phyloP scores from a whole-genome alignment of 805 yeast genomes.

The Ogataea trehalophila region DNA sequence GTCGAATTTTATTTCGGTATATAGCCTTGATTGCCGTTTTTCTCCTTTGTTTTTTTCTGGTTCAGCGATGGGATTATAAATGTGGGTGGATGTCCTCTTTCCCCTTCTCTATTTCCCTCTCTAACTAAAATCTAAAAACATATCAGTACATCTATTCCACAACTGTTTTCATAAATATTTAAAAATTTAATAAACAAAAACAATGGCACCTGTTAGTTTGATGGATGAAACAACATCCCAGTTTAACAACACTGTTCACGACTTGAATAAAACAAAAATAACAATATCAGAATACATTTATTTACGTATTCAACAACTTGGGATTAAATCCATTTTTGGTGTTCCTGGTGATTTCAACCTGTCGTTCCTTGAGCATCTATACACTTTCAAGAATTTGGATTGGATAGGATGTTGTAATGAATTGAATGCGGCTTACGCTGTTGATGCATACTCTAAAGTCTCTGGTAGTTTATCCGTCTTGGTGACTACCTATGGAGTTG shows the following conservation, averaged over 20 bases:
- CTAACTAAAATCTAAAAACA: too few relatives aligned
- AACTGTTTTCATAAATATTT: too few relatives aligned
- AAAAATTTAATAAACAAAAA: too few relatives aligned
- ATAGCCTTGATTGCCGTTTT: too few relatives aligned
- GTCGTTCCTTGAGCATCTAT: conserved; percentile 41
- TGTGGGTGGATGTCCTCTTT: too few relatives aligned
- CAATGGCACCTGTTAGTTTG: conserved; percentile 22
- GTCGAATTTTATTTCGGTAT: too few relatives aligned
- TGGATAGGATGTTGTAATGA: conserved; percentile 49
- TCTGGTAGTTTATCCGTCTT: conserved; percentile 33
- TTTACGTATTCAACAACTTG: conserved; percentile 38
- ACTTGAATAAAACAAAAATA: conserved; percentile 12
- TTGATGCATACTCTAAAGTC: conserved; percentile 42
- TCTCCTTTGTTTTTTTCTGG: too few relatives aligned
- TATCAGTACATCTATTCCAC: background rate
- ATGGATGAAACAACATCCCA: conserved; percentile 1
- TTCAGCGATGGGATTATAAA: too few relatives aligned
- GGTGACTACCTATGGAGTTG: conserved; percentile 48
- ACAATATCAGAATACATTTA: conserved; percentile 42
- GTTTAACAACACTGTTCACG: conserved; percentile 5
- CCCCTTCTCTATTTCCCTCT: too few relatives aligned
- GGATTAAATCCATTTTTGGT: conserved; percentile 45
- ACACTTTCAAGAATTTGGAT: conserved; percentile 25
- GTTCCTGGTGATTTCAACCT: conserved; percentile 62
- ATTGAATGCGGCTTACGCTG: conserved; percentile 46